These are phyloP conservation scores for Psilocybe tampanensis DNA, from an alignment of 768 basidiomycete genomes.

Conservation along the genomic window DNA sequence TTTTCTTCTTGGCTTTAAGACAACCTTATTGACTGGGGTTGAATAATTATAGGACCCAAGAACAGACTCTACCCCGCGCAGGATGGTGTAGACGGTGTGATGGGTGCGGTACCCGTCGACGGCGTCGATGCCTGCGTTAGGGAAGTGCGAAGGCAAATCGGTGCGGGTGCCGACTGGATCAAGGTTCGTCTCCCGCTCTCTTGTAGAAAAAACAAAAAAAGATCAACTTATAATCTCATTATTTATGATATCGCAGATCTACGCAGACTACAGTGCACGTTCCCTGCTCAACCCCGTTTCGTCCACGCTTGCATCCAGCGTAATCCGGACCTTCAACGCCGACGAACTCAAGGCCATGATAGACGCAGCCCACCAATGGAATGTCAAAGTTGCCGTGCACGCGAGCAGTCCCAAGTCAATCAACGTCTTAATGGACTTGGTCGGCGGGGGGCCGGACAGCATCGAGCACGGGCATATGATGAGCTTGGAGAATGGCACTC, in stretches of 20 bases:
- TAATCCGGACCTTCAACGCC: slow-evolving; percentile 45
- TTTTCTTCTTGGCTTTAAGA: too few species aligned
- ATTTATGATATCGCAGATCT: slow-evolving; percentile 51
- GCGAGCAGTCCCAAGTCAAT: slow-evolving; percentile 22
- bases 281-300: slow-evolving; percentile 47
- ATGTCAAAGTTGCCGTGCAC: slow-evolving; percentile 63
- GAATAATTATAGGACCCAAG: slow-evolving; percentile 55
- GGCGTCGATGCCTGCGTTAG: slow-evolving; percentile 56
- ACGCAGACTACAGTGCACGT: slow-evolving; percentile 57
- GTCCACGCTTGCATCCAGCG: slow-evolving; percentile 28
- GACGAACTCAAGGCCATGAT: slow-evolving; percentile 53
- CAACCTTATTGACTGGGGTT: neutral
- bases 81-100: slow-evolving; percentile 58
- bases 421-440: slow-evolving; percentile 20
- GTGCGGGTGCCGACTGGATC: slow-evolving; percentile 69
- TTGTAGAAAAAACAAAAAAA: too few species aligned
- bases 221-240: too few species aligned
- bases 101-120: slow-evolving; percentile 60
- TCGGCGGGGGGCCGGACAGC: slow-evolving; percentile 46
- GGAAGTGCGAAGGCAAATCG: slow-evolving; percentile 62
- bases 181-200: slow-evolving; percentile 53
- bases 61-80: slow-evolving; percentile 42
- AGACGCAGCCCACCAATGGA: slow-evolving; percentile 49
- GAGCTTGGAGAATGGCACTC: slow-evolving; percentile 16
- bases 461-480: slow-evolving; percentile 56